These are phyloP conservation scores for Trichoderma breve DNA, from an alignment of 2,329 filamentous ascomycete species.

Conservation along the genomic window DNA sequence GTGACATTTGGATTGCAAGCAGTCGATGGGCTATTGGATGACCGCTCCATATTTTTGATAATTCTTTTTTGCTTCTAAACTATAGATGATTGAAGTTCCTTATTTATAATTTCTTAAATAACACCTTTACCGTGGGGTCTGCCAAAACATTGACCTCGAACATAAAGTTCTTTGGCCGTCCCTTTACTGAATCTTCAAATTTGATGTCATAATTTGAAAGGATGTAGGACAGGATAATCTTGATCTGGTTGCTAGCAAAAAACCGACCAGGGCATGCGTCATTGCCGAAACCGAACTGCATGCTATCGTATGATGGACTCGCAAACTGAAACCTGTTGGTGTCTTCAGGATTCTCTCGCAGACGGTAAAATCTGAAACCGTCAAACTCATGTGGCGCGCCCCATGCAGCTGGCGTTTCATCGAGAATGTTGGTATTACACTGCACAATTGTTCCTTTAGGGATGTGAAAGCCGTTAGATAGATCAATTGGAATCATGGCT, in stretches of 20 bases:
- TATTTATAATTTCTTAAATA: neutral
- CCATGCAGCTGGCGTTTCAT: constrained; percentile 17
- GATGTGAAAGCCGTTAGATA: constrained; percentile 44
- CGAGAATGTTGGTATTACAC: neutral
- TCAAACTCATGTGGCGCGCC: constrained; percentile 39
- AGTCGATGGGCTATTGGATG: neutral
- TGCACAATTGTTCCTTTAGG: constrained; percentile 42
- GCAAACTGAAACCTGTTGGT: constrained; percentile 42
- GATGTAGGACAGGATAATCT: constrained; percentile 49
- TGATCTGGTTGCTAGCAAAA: constrained; percentile 51
- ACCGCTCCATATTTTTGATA: neutral
- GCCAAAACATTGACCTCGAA: neutral
- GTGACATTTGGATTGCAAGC: neutral
- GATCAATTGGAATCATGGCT: constrained; percentile 43
- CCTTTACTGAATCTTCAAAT: constrained; percentile 22
- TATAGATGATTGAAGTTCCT: neutral
- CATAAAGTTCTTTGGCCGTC: neutral
- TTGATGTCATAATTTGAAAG: constrained; percentile 50
- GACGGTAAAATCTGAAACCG: constrained; percentile 45
- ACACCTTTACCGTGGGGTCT: neutral
- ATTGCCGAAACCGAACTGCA: constrained; percentile 53
- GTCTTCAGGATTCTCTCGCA: constrained; percentile 36
- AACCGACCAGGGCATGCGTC: constrained; percentile 53
- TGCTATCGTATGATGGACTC: constrained; percentile 45
- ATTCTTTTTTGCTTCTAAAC: neutral